phyloP scores from a whole-genome alignment of 495 filamentous ascomycete species.

The Aspergillus bertholletiae region DNA sequence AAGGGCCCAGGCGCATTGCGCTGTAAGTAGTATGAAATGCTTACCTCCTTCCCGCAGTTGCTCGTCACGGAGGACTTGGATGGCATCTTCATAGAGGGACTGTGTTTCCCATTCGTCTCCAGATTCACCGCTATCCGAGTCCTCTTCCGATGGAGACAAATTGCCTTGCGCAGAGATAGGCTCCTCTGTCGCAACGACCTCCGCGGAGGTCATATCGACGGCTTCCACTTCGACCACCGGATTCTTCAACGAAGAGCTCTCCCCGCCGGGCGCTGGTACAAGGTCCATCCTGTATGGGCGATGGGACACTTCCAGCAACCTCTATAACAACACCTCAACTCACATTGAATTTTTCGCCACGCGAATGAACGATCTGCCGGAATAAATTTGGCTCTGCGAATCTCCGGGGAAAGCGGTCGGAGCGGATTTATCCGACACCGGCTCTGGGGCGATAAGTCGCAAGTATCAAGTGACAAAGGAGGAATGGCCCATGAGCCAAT shows the following conservation, averaged over 20 bases:
- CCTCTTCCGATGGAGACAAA: constrained; percentile 37
- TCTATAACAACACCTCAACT: constrained; percentile 27
- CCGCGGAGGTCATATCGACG: constrained; percentile 34
- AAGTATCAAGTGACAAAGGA: constrained; percentile 4
- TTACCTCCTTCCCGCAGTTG: constrained; percentile 55
- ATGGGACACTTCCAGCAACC: constrained; percentile 31
- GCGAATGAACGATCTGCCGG: constrained; percentile 12
- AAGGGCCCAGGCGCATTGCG: constrained; percentile 16
- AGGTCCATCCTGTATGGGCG: constrained; percentile 40
- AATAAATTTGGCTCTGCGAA: constrained; percentile 28
- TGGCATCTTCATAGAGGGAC: constrained; percentile 64
- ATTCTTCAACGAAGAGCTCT: constrained; percentile 36
- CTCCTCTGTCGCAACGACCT: constrained; percentile 20
- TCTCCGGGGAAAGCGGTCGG: constrained; percentile 27
- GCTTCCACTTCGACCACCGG: constrained; percentile 45
- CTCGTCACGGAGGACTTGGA: constrained; percentile 61
- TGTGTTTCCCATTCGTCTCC: constrained; percentile 63
- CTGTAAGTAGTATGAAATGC: constrained; percentile 15
- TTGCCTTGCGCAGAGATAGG: constrained; percentile 23
- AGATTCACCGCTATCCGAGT: constrained; percentile 59
- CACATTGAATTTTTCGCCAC: constrained; percentile 32
- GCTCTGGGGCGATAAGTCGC: constrained; percentile 2
- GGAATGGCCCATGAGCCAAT: neutral
- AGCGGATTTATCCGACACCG: constrained; percentile 34
- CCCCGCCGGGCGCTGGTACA: constrained; percentile 37